These are phyloP conservation scores for Bimuria novae-zelandiae DNA, from an alignment of 2,329 filamentous ascomycete species.

Conservation along the genomic window DNA sequence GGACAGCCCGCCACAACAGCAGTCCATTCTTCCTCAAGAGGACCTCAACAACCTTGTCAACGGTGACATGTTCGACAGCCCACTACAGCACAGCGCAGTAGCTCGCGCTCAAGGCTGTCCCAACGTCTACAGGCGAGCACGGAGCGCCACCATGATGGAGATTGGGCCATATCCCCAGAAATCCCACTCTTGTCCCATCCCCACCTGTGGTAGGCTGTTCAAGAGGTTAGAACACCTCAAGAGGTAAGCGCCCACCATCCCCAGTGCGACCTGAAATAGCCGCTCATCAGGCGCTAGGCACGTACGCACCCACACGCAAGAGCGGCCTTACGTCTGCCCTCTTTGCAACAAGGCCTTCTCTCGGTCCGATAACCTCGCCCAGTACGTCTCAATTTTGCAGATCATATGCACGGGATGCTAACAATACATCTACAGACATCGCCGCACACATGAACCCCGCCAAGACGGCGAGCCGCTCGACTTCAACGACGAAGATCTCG, in stretches of 20 bases:
- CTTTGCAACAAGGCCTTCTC: slow-evolving; percentile 99
- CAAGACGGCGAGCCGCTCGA: slow-evolving; percentile 66
- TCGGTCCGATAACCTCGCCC: slow-evolving; percentile 96
- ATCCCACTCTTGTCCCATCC: slow-evolving; percentile 98
- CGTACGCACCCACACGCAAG: slow-evolving; percentile 98
- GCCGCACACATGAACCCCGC: slow-evolving; percentile 79
- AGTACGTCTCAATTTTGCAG: slow-evolving; percentile 62
- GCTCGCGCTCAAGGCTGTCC: slow-evolving; percentile 64
- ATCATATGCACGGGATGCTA: slow-evolving; percentile 28
- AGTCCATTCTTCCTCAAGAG: slow-evolving; percentile 70
- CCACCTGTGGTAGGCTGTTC: slow-evolving; percentile 94
- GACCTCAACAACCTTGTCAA: slow-evolving; percentile 61
- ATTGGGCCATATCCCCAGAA: slow-evolving; percentile 96
- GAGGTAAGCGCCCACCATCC: slow-evolving; percentile 70
- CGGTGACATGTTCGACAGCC: slow-evolving; percentile 44
- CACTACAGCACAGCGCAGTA: slow-evolving; percentile 61
- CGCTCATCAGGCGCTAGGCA: slow-evolving; percentile 70
- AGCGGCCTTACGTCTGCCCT: slow-evolving; percentile 96
- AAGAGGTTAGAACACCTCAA: slow-evolving; percentile 99
- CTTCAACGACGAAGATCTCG: slow-evolving; percentile 81
- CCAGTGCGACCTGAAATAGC: slow-evolving; percentile 50
- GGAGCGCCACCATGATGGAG: slow-evolving; percentile 96
- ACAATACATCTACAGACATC: slow-evolving; percentile 61
- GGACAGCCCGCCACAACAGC: slow-evolving; percentile 76
- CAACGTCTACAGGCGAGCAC: slow-evolving; percentile 83